Percentiles rank a stretch among this genome's conserved stretches.
phyloP scores from a whole-genome alignment of 2,329 filamentous ascomycete species.

The Penicillium sp. region DNA sequence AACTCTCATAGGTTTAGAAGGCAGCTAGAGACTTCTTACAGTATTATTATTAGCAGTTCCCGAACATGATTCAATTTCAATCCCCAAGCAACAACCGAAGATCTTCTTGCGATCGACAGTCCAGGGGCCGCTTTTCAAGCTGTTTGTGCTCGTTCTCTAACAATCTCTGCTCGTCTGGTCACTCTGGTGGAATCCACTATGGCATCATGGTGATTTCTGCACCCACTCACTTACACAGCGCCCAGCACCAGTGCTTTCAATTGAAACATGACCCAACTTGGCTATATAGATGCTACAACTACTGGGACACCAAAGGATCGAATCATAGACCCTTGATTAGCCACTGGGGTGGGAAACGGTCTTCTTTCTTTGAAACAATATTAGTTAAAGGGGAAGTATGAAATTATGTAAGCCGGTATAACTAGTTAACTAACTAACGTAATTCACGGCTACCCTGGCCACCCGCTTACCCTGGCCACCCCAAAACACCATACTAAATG shows the following conservation, averaged over 20 bases:
- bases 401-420: background rate
- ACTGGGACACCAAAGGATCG: background rate
- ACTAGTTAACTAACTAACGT: too few relatives aligned
- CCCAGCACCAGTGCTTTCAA: background rate
- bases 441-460: too few relatives aligned
- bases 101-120: constrained; percentile 1
- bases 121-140: background rate
- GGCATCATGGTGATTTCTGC: constrained; percentile 26
- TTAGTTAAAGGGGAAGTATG: background rate
- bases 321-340: background rate
- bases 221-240: constrained; percentile 16
- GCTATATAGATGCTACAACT: background rate
- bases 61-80: background rate
- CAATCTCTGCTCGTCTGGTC: background rate
- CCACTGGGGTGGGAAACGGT: background rate
- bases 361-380: too few relatives aligned
- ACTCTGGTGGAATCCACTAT: constrained; percentile 17
- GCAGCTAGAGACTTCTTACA: background rate
- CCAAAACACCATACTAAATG: too few relatives aligned
- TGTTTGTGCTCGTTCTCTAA: background rate
- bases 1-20: background rate
- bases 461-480: too few relatives aligned
- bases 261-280: constrained; percentile 1
- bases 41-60: background rate
- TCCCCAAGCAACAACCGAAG: background rate